These are phyloP conservation scores for Psilocybe tampanensis DNA, from an alignment of 768 basidiomycete genomes.

Conservation along the genomic window DNA sequence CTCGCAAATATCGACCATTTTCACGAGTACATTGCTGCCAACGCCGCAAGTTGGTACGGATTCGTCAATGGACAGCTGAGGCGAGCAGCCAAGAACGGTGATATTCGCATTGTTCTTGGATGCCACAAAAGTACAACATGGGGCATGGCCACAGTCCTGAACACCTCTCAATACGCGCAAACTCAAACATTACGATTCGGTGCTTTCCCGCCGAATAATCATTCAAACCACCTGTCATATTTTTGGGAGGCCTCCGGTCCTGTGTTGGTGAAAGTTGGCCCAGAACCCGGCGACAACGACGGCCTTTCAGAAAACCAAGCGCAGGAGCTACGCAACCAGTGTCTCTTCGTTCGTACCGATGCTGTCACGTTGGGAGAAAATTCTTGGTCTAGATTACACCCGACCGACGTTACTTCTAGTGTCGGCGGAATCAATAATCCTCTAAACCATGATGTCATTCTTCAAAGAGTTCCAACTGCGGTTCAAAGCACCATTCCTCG, in stretches of 20 bases:
- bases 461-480: background rate
- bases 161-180: background rate
- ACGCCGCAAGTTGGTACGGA: slow-evolving; percentile 17
- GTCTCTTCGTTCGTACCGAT: slow-evolving; percentile 7
- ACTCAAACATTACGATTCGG: background rate
- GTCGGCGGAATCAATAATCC: background rate
- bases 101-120: slow-evolving; percentile 27
- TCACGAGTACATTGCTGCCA: slow-evolving; percentile 9
- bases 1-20: slow-evolving; percentile 8
- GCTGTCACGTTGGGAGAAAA: slow-evolving; percentile 1
- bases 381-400: background rate
- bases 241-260: slow-evolving; percentile 7
- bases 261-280: slow-evolving; percentile 11
- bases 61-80: slow-evolving; percentile 16
- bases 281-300: slow-evolving; percentile 12
- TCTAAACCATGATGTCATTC: background rate
- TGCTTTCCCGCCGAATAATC: background rate
- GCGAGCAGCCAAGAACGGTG: slow-evolving; percentile 21
- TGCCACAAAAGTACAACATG: slow-evolving; percentile 25
- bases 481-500: background rate
- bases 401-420: background rate
- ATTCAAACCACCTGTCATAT: background rate
- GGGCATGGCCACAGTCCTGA: slow-evolving; percentile 24
- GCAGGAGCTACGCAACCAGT: slow-evolving; percentile 9
- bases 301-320: slow-evolving; percentile 1